Evolutionary conservation across 768 basidiomycete species (phyloP), one percentile per base, ranked within the genome.

Genomic region (Lactarius indigo): DNA sequence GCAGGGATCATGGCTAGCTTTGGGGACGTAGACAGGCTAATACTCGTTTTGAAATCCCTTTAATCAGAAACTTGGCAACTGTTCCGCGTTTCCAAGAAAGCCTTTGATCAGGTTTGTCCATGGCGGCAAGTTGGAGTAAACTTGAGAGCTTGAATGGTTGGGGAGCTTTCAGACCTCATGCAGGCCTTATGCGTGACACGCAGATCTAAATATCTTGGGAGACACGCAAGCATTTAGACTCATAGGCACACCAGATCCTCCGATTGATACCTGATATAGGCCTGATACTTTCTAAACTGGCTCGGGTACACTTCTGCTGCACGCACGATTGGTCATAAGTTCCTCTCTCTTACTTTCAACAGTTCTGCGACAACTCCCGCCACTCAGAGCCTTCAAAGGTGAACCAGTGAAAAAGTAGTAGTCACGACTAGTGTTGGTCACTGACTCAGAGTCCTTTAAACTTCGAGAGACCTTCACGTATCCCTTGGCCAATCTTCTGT

Each of bases 401-500:
- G 44, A n/a, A 47, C 9, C 44, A 10, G 23, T 52, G 5, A 52
- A 52, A 44, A 26, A 52, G 23, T 1, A 28, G 50, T 52, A 28
- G 23, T n/a, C 47, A 50, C 47, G 50, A 26, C 50, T 52, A 52
- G 12, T 6, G 26, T 15, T 26, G 26, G 26, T 28, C 13, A 52
- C 26, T 52, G 23, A 28, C 50, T 50, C 23, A 26, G 47, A 15
- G 1, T 12, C 71, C 68, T 35, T 56, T 59, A 60, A 73, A 71
- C 65, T 68, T 69, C 10, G 28, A 37, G 18, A 73, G n/a, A 33
- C 61, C 64, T 1, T 61, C 58, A 18, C 65, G 62, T 44, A 84
- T 13, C 20, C 75, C 79, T 4, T 75, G 69, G 12, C 78, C 77
- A 54, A 83, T 77, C 71, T 76, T 78, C 26, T 75, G 35, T 13